Conservation (phyloP, 306 rosid genomes). For the Lithocarpus polystachyus region DNA sequence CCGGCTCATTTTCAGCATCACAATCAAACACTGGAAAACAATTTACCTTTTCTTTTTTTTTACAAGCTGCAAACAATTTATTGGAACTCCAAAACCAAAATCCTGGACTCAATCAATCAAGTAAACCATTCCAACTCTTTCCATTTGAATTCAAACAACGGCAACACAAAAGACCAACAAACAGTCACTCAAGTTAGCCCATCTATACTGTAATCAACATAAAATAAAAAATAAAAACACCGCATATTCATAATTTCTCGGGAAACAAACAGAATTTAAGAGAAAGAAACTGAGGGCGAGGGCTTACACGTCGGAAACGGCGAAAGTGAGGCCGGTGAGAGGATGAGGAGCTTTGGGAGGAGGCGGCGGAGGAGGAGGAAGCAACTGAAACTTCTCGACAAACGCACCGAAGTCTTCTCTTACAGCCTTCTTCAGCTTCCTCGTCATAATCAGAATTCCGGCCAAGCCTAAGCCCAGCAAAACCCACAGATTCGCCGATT, state of each 20-base stretch:
- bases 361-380: slow-evolving; percentile 94
- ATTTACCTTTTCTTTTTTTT: too few relatives aligned
- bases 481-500: slow-evolving; percentile 80
- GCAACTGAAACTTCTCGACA: slow-evolving; percentile 53
- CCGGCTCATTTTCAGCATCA: too few relatives aligned
- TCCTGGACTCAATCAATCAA: too few relatives aligned
- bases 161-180: background rate
- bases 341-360: slow-evolving; percentile 99
- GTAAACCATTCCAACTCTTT: background rate
- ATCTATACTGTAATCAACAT: background rate
- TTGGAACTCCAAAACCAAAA: too few relatives aligned
- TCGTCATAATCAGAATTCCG: slow-evolving; percentile 63
- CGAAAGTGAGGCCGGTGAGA: slow-evolving; percentile 77
- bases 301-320: slow-evolving; percentile 79
- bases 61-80: too few relatives aligned
- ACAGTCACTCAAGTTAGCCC: background rate
- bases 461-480: slow-evolving; percentile 82
- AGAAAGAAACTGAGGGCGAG: background rate
- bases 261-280: background rate
- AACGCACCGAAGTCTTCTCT: slow-evolving; percentile 90
- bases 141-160: too few relatives aligned
- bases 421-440: slow-evolving; percentile 61
- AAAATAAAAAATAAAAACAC: background rate
- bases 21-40: too few relatives aligned
- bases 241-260: background rate